Percentiles rank a stretch among this genome's conserved stretches.
Conservation (phyloP, 164 flowering plant species). For the Vitis amurensis region DNA sequence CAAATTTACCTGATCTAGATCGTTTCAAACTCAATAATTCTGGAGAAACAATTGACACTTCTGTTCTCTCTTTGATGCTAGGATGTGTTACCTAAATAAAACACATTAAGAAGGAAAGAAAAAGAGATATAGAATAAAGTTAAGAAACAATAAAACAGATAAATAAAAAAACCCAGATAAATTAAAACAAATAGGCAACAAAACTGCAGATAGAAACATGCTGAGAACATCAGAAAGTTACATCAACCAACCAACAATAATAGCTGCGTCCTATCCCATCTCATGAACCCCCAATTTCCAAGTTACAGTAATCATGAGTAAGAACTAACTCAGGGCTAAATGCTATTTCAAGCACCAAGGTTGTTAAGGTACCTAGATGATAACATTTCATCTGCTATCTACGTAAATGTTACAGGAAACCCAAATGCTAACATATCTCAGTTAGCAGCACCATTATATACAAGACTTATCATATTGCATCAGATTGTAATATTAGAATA, state of each 20-base stretch:
- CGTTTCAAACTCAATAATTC: constrained; percentile 31
- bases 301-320: background rate
- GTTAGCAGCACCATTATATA: no score
- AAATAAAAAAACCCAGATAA: background rate
- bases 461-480: no score
- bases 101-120: background rate
- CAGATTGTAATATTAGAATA: no score
- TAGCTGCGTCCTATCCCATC: background rate
- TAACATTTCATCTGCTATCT: background rate
- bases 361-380: background rate
- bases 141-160: background rate
- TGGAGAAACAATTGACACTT: constrained; percentile 23
- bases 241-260: background rate
- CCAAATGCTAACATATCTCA: background rate
- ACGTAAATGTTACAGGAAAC: background rate
- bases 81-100: constrained; percentile 21
- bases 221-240: background rate
- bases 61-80: constrained; percentile 13
- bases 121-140: background rate
- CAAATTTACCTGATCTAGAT: constrained; percentile 52
- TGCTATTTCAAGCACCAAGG: background rate
- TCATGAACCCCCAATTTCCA: background rate
- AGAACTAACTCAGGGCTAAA: background rate
- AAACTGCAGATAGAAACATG: background rate
- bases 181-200: background rate